Evolutionary conservation across 495 filamentous ascomycete species (phyloP), one percentile per base, ranked within the genome.

Genomic region (Bathelium albidoporum): DNA sequence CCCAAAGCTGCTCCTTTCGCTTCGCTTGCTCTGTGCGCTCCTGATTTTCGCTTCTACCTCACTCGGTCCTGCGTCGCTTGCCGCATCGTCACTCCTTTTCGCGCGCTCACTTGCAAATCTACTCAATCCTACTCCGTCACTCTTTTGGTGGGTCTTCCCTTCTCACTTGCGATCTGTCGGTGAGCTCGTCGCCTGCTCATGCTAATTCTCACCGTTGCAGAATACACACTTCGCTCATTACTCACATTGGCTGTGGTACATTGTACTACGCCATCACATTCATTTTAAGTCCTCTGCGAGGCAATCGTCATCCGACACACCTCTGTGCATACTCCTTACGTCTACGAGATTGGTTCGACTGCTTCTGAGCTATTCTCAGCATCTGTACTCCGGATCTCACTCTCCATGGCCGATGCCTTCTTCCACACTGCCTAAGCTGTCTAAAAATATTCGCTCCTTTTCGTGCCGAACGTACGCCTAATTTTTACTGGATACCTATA

Each of bases 221-320:
- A 55, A 7, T 16, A 55, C 0, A 55, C 4, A 9, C 24, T 28
- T 29, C 49, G 29, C 49, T 55, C 20, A 26, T 29, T 55, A 29
- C 49, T 1, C 7, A 49, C 3, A 9, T 10, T 0, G 12, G 4
- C 24, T 24, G 20, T 29, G 24, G 49, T 29, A 55, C 49, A 26
- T 20, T 28, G 2, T 29, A 29, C 49, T 29, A 11, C 12, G 1
- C 24, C 20, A 29, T 29, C 24, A 55, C 49, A 26, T 29, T 55
- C 49, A 29, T 55, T 55, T 29, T 24, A 55, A 55, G 49, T 55
- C 49, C 49, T 55, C 49, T 55, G 49, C 20, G 49, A 55, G 49
- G 49, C 49, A 55, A 29, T 0, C 20, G 10, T 55, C 24, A n/a
- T 55, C 16, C 24, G 1, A 55, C 24, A 29, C 24, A 28, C 24